A percentile compares a stretch with the other conserved stretches of the same genome.
phyloP scores from a whole-genome alignment of 148 eudicot genomes.

The Silene latifolia region DNA sequence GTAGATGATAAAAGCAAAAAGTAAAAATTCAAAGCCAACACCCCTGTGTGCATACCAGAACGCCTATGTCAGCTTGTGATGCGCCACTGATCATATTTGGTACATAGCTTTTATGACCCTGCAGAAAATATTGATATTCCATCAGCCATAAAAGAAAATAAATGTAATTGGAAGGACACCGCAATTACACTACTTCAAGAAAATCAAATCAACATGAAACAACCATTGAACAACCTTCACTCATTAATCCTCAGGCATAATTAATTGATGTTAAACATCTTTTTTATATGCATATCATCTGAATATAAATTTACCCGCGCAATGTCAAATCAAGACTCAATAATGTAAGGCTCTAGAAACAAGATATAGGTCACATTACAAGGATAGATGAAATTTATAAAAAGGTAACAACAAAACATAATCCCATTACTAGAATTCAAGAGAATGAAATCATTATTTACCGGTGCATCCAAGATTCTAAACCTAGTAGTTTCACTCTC shows the following conservation, averaged over 20 bases:
- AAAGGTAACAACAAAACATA: not conserved
- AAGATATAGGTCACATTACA: not conserved
- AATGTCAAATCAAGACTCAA: too few relatives aligned
- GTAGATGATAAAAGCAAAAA: not conserved
- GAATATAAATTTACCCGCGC: too few relatives aligned
- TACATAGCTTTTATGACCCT: conserved; percentile 98
- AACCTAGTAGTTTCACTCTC: conserved; percentile 87
- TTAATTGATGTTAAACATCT: not conserved
- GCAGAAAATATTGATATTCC: conserved; percentile 17
- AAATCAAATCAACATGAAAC: not conserved
- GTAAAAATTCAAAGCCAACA: not conserved
- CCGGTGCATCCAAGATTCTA: conserved; percentile 97
- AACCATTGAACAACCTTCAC: too few relatives aligned
- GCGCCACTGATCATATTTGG: conserved; percentile 99
- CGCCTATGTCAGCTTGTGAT: conserved; percentile 96
- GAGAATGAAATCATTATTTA: conserved; percentile 18
- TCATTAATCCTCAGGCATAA: too few relatives aligned
- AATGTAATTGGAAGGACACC: not conserved
- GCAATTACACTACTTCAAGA: not conserved
- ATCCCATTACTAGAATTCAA: not conserved
- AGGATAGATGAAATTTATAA: not conserved
- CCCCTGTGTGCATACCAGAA: conserved; percentile 49
- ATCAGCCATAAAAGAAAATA: not conserved
- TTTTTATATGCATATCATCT: not conserved
- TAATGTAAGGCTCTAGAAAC: not conserved